Conservation (phyloP, 2,329 filamentous ascomycete species). For the Fusarium gaditjirri region DNA sequence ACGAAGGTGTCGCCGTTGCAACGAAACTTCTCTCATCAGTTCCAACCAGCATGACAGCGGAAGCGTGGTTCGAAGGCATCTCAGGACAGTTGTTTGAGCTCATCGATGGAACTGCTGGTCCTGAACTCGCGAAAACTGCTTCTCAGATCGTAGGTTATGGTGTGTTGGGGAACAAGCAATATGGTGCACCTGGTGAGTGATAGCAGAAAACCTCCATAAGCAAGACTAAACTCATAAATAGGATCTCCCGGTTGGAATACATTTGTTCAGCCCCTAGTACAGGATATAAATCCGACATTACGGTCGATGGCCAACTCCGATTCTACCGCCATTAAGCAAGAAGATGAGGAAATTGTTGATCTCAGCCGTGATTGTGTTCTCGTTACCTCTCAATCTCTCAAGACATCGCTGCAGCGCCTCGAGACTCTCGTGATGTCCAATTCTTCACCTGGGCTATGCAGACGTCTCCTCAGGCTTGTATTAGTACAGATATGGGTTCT, state of each 20-base stretch:
- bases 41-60: constrained; percentile 62
- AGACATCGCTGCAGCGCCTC: constrained; percentile 64
- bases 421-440: constrained; percentile 68
- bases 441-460: constrained; percentile 73
- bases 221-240: constrained; percentile 36
- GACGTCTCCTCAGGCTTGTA: constrained; percentile 67
- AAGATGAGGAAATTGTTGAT: constrained; percentile 57
- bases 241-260: constrained; percentile 69
- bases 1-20: constrained; percentile 73
- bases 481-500: constrained; percentile 72
- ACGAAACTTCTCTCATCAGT: constrained; percentile 70
- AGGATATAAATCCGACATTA: constrained; percentile 59
- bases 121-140: constrained; percentile 50
- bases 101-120: constrained; percentile 64
- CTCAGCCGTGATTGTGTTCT: constrained; percentile 57
- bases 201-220: not conserved
- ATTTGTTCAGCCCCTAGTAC: constrained; percentile 69
- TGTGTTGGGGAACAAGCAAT: constrained; percentile 70
- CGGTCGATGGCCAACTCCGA: not conserved
- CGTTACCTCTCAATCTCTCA: constrained; percentile 59
- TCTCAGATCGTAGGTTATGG: constrained; percentile 63
- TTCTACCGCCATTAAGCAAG: constrained; percentile 34
- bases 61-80: constrained; percentile 70
- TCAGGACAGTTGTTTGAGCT: constrained; percentile 70
- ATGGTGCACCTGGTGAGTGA: constrained; percentile 67